Percentiles rank a stretch among this genome's conserved stretches.
phyloP scores from a whole-genome alignment of 2,329 filamentous ascomycete species.

The Nemania sp. region DNA sequence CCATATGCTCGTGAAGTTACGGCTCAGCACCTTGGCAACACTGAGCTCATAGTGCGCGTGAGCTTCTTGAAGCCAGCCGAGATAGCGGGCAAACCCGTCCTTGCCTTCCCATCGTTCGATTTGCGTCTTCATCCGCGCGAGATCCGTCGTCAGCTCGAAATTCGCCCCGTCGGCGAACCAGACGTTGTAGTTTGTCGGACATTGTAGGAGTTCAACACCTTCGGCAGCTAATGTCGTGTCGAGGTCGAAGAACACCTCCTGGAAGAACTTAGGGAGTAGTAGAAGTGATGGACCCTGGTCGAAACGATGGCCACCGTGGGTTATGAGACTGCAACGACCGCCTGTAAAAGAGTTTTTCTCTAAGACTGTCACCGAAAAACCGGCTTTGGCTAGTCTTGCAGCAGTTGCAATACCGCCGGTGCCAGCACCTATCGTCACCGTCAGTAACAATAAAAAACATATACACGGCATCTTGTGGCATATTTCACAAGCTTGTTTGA shows the following conservation, averaged over 20 bases:
- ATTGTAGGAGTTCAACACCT: constrained; percentile 70
- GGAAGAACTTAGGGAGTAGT: constrained; percentile 71
- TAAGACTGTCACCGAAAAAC: constrained; percentile 73
- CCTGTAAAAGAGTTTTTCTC: constrained; percentile 77
- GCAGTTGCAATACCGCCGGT: constrained; percentile 73
- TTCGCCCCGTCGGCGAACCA: constrained; percentile 70
- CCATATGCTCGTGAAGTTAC: constrained; percentile 65
- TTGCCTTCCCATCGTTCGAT: constrained; percentile 74
- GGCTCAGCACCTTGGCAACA: constrained; percentile 65
- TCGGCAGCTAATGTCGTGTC: constrained; percentile 67
- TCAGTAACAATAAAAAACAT: constrained; percentile 15
- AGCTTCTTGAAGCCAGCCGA: constrained; percentile 67
- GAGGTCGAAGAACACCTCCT: constrained; percentile 69
- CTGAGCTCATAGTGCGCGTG: constrained; percentile 72
- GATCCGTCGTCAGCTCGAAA: constrained; percentile 68
- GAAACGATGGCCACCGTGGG: constrained; percentile 66
- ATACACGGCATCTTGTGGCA: too few relatives aligned
- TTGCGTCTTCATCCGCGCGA: constrained; percentile 70
- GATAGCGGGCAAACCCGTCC: constrained; percentile 70
- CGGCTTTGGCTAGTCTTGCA: constrained; percentile 70
- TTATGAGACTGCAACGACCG: constrained; percentile 69
- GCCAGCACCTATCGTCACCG: constrained; percentile 59
- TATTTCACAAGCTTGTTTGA: neutral
- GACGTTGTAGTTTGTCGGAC: constrained; percentile 75
- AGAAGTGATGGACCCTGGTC: constrained; percentile 77